Evolutionary conservation across 164 flowering plant genomes (phyloP).

Genomic region (Cinnamomum micranthum): DNA sequence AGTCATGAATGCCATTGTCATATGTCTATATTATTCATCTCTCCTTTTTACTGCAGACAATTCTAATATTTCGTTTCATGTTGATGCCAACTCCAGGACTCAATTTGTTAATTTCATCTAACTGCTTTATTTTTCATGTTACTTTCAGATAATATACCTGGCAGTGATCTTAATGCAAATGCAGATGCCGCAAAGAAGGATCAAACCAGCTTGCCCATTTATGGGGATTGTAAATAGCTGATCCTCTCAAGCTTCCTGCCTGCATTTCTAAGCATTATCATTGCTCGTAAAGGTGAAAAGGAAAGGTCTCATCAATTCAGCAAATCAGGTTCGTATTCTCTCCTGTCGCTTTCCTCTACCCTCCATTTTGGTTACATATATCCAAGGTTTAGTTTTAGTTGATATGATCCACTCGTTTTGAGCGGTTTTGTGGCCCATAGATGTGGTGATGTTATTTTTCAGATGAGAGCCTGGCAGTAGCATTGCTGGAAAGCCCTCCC

Average conservation of each 20-base stretch:
- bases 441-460: background rate
- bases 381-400: background rate
- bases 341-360: background rate
- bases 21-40: too few species aligned
- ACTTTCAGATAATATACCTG: background rate
- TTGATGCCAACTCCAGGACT: background rate
- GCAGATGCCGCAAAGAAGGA: too few species aligned
- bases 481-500: background rate
- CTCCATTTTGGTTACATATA: background rate
- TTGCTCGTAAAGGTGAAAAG: background rate
- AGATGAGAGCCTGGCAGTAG: background rate
- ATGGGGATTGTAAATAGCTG: background rate
- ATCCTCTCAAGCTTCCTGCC: background rate
- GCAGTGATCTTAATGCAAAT: background rate
- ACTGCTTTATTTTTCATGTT: background rate
- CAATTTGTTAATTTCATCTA: background rate
- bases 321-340: background rate
- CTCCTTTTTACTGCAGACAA: background rate
- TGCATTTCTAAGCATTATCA: background rate
- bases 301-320: background rate
- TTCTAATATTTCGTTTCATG: background rate
- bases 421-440: background rate
- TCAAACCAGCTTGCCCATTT: too few species aligned
- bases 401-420: background rate
- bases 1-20: background rate